A percentile compares a stretch with the other conserved stretches of the same genome.
Conservation (phyloP, 129 eudicot species). For the Flaveria robusta region DNA sequence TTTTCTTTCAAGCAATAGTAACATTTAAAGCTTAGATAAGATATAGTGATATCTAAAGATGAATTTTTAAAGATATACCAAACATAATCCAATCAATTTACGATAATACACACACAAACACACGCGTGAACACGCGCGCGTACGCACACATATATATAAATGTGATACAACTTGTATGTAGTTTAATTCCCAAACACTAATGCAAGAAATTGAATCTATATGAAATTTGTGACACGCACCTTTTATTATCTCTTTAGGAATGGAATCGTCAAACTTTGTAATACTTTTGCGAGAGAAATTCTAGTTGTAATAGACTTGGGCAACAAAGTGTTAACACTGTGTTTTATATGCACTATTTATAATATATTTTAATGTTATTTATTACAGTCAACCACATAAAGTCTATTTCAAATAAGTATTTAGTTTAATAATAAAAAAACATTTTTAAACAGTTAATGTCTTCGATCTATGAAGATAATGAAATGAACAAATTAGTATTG, state of each 20-base stretch:
- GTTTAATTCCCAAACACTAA: too few species aligned
- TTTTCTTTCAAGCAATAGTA: not conserved
- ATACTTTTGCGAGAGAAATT: not conserved
- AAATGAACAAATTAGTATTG: too few species aligned
- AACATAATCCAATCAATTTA: too few species aligned
- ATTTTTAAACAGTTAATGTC: not conserved
- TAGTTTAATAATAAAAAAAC: not conserved
- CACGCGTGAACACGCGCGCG: too few species aligned
- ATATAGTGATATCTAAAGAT: too few species aligned
- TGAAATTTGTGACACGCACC: not conserved
- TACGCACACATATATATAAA: too few species aligned
- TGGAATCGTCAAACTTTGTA: not conserved
- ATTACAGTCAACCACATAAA: not conserved
- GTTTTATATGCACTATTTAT: not conserved
- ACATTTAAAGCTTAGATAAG: too few species aligned
- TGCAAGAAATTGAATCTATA: not conserved
- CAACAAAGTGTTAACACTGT: not conserved
- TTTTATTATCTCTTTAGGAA: not conserved
- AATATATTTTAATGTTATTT: not conserved
- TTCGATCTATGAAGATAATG: too few species aligned
- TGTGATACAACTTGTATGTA: too few species aligned
- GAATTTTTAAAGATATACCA: too few species aligned
- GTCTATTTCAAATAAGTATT: not conserved
- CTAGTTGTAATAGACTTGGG: conserved; percentile 1
- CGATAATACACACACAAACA: too few species aligned